These are phyloP conservation scores for Salicornia ramosissima DNA, from an alignment of 148 eudicot genomes.

Conservation along the genomic window DNA sequence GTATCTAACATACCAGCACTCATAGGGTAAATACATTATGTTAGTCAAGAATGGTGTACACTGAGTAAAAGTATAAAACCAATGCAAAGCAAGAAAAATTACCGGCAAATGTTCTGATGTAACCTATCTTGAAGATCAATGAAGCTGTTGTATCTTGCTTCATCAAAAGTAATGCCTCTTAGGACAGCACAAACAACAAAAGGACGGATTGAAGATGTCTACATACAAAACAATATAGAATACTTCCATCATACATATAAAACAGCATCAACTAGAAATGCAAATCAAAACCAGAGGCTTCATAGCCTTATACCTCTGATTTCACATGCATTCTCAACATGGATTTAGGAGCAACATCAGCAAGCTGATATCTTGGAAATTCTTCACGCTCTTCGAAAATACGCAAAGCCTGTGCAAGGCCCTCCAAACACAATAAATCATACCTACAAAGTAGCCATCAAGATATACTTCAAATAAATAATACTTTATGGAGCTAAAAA, in stretches of 20 bases:
- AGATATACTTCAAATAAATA: no score
- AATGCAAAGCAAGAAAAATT: slow-evolving; percentile 13
- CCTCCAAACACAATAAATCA: slow-evolving; percentile 97
- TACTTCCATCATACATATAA: not conserved
- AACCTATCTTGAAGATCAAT: slow-evolving; percentile 96
- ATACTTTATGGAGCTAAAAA: no score
- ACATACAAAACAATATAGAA: slow-evolving; percentile 16
- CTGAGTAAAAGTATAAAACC: not conserved
- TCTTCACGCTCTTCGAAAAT: slow-evolving; percentile 66
- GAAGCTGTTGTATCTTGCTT: slow-evolving; percentile 89
- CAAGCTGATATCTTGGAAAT: slow-evolving; percentile 53
- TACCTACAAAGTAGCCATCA: slow-evolving; percentile 38
- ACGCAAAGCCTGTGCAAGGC: slow-evolving; percentile 73
- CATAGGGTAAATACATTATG: not conserved
- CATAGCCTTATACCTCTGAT: slow-evolving; percentile 51
- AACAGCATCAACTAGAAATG: not conserved
- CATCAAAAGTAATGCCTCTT: slow-evolving; percentile 81
- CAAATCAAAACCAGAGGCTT: not conserved
- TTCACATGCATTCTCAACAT: slow-evolving; percentile 89
- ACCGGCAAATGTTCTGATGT: slow-evolving; percentile 99
- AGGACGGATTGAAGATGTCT: slow-evolving; percentile 80
- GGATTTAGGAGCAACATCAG: slow-evolving; percentile 37
- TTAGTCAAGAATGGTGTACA: not conserved
- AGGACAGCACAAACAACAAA: slow-evolving; percentile 94
- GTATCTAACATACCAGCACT: not conserved